A percentile compares a stretch with the other conserved stretches of the same genome.
phyloP scores from a whole-genome alignment of 148 eudicot genomes.

The Camellia japonica region DNA sequence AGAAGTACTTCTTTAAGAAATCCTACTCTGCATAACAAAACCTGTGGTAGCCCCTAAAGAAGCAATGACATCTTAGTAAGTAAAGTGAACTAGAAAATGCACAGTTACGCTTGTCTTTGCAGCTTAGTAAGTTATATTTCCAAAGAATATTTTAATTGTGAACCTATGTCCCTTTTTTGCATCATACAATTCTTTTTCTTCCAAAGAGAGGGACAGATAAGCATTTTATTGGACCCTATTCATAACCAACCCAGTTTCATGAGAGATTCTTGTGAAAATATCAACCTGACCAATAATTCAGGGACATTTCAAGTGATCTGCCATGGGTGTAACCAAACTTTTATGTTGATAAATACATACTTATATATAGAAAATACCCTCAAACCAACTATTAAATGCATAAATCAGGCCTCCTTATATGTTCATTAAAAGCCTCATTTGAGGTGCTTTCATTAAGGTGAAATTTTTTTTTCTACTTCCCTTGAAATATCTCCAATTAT shows the following conservation, averaged over 20 bases:
- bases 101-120: neutral
- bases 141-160: neutral
- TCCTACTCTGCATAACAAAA: slow-evolving; percentile 68
- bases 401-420: neutral
- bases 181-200: neutral
- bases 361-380: too few species aligned
- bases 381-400: neutral
- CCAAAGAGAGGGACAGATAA: neutral
- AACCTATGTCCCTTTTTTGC: neutral
- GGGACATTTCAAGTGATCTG: too few species aligned
- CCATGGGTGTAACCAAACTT: too few species aligned
- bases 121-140: neutral
- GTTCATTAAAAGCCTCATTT: neutral
- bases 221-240: neutral
- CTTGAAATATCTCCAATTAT: neutral
- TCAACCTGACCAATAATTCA: neutral
- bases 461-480: too few species aligned
- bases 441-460: neutral
- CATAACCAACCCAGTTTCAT: slow-evolving; percentile 5
- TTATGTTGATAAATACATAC: too few species aligned
- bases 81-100: neutral
- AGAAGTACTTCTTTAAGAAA: slow-evolving; percentile 84
- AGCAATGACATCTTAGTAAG: slow-evolving; percentile 12
- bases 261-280: neutral
- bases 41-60: slow-evolving; percentile 80